These are phyloP conservation scores for Penicillium sclerotiorum DNA, from an alignment of 2,329 filamentous ascomycete species.

Conservation along the genomic window DNA sequence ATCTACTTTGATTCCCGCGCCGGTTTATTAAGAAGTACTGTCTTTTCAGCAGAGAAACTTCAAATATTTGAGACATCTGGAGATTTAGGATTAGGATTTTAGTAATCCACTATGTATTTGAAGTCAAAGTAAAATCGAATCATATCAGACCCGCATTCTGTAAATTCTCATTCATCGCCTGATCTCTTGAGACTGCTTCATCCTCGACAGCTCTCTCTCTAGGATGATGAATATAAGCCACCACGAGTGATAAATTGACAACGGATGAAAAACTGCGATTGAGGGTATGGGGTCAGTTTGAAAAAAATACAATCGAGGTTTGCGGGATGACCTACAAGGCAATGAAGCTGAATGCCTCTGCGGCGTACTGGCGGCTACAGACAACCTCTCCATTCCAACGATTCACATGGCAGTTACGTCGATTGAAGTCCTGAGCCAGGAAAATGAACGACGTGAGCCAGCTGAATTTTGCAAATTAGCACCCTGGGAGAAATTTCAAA, in stretches of 20 bases:
- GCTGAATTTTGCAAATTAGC: slow-evolving; percentile 4
- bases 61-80: too few species aligned
- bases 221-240: neutral
- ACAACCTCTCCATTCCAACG: neutral
- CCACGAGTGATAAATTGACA: neutral
- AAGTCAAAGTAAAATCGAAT: too few species aligned
- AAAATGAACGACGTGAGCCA: slow-evolving; percentile 10
- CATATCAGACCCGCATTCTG: neutral
- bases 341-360: slow-evolving; percentile 1
- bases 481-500: too few species aligned
- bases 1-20: too few species aligned
- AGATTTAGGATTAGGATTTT: too few species aligned
- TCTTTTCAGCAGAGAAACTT: too few species aligned
- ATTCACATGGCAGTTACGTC: neutral
- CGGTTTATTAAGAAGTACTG: too few species aligned
- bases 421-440: neutral
- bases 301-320: neutral
- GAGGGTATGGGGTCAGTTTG: neutral
- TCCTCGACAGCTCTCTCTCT: neutral
- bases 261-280: neutral
- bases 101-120: too few species aligned
- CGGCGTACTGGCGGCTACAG: neutral
- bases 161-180: neutral
- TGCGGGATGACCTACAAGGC: neutral
- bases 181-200: neutral